Percentiles rank a stretch among this genome's conserved stretches.
These are phyloP conservation scores for Mycena leptocephala DNA, from an alignment of 768 basidiomycete species.

Conservation along the genomic window DNA sequence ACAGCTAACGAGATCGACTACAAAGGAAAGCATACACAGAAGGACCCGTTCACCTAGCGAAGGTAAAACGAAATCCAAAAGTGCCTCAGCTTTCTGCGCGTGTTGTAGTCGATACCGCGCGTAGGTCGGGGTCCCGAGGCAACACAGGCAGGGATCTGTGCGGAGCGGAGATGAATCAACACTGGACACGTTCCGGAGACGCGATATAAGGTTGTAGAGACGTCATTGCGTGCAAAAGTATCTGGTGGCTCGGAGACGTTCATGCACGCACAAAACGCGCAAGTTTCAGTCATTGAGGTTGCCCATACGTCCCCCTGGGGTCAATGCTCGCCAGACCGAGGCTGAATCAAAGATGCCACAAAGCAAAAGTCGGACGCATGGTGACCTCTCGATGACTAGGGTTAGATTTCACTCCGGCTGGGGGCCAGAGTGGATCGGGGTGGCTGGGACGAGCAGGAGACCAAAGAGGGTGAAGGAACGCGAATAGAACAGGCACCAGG, in stretches of 20 bases:
- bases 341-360: constrained; percentile 13
- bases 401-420: constrained; percentile 34
- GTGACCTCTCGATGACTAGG: constrained; percentile 31
- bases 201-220: constrained; percentile 36
- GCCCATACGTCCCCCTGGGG: constrained; percentile 14
- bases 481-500: constrained; percentile 26
- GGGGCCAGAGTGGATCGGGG: constrained; percentile 28
- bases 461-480: constrained; percentile 24
- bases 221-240: constrained; percentile 28
- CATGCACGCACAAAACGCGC: constrained; percentile 30
- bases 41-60: constrained; percentile 15
- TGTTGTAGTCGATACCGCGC: constrained; percentile 10
- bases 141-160: constrained; percentile 36
- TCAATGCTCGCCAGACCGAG: constrained; percentile 19
- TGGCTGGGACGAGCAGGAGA: constrained; percentile 33
- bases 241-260: constrained; percentile 18
- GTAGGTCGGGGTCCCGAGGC: constrained; percentile 37
- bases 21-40: constrained; percentile 31
- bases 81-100: constrained; percentile 34
- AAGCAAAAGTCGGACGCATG: constrained; percentile 20
- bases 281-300: constrained; percentile 31
- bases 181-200: constrained; percentile 33
- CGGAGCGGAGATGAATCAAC: constrained; percentile 11
- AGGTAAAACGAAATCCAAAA: constrained; percentile 15
- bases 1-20: constrained; percentile 10